phyloP scores from a whole-genome alignment of 2,329 filamentous ascomycete genomes.

The Calonectria crousiana region DNA sequence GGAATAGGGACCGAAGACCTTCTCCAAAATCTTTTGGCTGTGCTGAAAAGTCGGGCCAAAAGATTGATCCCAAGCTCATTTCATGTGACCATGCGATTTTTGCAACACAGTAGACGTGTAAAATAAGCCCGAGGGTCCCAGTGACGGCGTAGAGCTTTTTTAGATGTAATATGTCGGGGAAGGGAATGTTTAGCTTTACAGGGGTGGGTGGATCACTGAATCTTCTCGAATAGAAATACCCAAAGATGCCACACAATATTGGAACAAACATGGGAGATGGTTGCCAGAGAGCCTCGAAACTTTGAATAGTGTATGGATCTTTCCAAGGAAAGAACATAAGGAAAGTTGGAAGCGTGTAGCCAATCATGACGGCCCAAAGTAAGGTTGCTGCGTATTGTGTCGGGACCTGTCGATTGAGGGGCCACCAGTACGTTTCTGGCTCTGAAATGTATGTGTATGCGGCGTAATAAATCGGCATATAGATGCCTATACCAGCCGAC shows the following conservation, averaged over 20 bases:
- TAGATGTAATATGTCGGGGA: slow-evolving; percentile 6
- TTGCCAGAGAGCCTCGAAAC: slow-evolving; percentile 25
- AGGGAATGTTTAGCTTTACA: not conserved
- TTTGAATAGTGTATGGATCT: not conserved
- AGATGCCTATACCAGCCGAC: slow-evolving; percentile 14
- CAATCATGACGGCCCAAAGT: not conserved
- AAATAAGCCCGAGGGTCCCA: not conserved
- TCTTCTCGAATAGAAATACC: not conserved
- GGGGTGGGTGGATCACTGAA: not conserved
- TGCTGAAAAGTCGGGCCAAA: slow-evolving; percentile 9
- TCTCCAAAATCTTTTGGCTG: slow-evolving; percentile 9
- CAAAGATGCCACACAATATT: slow-evolving; percentile 2
- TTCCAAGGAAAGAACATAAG: slow-evolving; percentile 24
- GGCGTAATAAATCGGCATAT: slow-evolving; percentile 31
- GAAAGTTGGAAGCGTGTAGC: slow-evolving; percentile 15
- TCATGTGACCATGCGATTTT: not conserved
- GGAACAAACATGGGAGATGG: slow-evolving; percentile 22
- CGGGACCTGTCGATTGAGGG: slow-evolving; percentile 15
- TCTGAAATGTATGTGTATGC: slow-evolving; percentile 23
- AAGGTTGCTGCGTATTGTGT: not conserved
- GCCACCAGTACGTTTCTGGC: slow-evolving; percentile 28
- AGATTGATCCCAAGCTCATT: not conserved
- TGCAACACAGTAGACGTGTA: slow-evolving; percentile 5
- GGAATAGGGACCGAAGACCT: slow-evolving; percentile 10
- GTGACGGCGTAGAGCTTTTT: slow-evolving; percentile 3